Conservation (phyloP, 1,284 basidiomycete species). For the Omphalotus olearius region DNA sequence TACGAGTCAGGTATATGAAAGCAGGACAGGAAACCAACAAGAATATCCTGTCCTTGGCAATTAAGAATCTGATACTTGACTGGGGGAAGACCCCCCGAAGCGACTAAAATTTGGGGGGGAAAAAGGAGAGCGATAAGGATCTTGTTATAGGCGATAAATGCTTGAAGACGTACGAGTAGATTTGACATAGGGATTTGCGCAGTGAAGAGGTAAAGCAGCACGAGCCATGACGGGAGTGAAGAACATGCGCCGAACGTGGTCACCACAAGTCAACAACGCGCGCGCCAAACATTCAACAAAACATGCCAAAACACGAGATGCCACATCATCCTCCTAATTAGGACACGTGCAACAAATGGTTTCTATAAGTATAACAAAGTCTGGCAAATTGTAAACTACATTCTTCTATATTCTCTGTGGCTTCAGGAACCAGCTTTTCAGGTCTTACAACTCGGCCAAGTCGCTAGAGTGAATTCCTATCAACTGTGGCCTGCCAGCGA, state of each 20-base stretch:
- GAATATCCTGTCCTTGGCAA: constrained; percentile 78
- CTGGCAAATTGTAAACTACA: no score
- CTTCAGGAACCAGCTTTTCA: no score
- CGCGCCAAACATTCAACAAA: no score
- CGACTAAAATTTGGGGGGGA: constrained; percentile 21
- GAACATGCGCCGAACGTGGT: no score
- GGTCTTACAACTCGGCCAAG: constrained; percentile 10
- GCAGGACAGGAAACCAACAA: constrained; percentile 44
- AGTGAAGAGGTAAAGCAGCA: constrained; percentile 36
- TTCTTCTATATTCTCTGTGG: no score
- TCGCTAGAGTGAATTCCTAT: constrained; percentile 26
- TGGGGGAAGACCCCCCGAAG: constrained; percentile 38
- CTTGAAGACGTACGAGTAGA: constrained; percentile 27
- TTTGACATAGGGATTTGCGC: constrained; percentile 34
- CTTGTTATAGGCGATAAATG: neutral
- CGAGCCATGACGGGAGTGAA: constrained; percentile 19
- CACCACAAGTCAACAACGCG: no score
- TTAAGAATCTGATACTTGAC: constrained; percentile 85
- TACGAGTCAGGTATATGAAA: neutral
- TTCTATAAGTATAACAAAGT: no score
- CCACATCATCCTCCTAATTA: no score
- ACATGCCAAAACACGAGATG: no score
- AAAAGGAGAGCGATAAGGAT: neutral
- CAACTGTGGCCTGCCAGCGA: constrained; percentile 62
- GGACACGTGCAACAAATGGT: no score